Percentiles rank a stretch among this genome's conserved stretches.
Conservation (phyloP, 2,329 filamentous ascomycete species). For the Cercospora zeae-maydis region DNA sequence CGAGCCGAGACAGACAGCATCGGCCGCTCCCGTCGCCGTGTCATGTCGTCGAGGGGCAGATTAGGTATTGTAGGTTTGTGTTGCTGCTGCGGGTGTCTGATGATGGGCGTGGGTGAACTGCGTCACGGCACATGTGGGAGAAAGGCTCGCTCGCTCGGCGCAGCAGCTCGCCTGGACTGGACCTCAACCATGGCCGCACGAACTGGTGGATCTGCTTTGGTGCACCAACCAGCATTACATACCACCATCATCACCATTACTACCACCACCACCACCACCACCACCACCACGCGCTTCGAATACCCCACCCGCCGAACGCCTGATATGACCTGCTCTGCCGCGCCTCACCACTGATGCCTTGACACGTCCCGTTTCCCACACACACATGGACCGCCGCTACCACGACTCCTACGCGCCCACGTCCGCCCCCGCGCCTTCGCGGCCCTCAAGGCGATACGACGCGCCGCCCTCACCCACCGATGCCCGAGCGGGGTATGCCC, state of each 20-base stretch:
- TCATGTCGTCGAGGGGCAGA: background rate
- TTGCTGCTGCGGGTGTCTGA: background rate
- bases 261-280: too few relatives aligned
- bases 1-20: background rate
- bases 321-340: background rate
- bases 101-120: background rate
- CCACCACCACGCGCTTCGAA: background rate
- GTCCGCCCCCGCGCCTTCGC: slow-evolving; percentile 1
- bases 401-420: slow-evolving; percentile 10
- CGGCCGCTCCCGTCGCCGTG: background rate
- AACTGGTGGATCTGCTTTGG: slow-evolving; percentile 7
- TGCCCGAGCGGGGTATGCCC: slow-evolving; percentile 7
- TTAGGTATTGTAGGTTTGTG: too few relatives aligned
- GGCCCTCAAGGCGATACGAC: slow-evolving; percentile 11
- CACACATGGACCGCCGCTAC: slow-evolving; percentile 16
- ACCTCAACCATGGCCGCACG: background rate
- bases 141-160: background rate
- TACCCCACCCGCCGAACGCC: background rate
- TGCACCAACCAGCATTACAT: background rate
- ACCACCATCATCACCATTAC: too few relatives aligned
- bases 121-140: background rate
- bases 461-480: slow-evolving; percentile 1
- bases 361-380: slow-evolving; percentile 1
- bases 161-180: background rate
- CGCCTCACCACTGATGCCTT: slow-evolving; percentile 10